A percentile compares a stretch with the other conserved stretches of the same genome.
Evolutionary conservation across 192 early-diverging fungal species (phyloP).

Genomic region (Podochytrium sp.): DNA sequence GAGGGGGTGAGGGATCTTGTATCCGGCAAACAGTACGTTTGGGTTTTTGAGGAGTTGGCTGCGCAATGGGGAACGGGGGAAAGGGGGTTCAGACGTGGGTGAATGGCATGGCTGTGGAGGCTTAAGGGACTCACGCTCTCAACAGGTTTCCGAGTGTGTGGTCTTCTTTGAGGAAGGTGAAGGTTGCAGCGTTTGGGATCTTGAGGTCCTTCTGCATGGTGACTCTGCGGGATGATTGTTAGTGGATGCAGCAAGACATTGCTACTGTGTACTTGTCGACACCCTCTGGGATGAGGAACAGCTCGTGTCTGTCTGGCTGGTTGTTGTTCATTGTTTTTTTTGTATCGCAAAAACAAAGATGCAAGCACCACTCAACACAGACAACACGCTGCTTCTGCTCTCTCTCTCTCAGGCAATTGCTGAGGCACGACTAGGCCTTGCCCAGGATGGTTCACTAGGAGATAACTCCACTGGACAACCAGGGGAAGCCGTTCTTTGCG

Average conservation of each 20-base stretch:
- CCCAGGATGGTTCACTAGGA: no score
- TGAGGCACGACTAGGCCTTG: no score
- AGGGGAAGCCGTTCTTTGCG: no score
- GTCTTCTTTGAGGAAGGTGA: constrained; percentile 92
- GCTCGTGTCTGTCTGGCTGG: constrained; percentile 37
- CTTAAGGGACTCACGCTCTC: constrained; percentile 67
- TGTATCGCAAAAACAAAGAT: not conserved
- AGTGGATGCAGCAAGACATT: not conserved
- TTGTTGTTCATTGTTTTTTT: constrained; percentile 26
- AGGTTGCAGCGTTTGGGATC: constrained; percentile 91
- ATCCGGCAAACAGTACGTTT: constrained; percentile 94
- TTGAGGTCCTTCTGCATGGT: constrained; percentile 84
- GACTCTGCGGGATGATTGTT: constrained; percentile 56
- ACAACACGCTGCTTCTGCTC: not conserved
- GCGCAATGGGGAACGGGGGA: not conserved
- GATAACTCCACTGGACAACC: no score
- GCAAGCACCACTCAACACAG: not conserved
- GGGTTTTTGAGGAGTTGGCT: constrained; percentile 89
- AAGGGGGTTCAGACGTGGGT: no score
- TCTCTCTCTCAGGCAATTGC: not conserved
- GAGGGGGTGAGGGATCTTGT: constrained; percentile 94
- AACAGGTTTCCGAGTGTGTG: constrained; percentile 96
- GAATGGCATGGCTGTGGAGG: not conserved
- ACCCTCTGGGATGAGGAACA: constrained; percentile 39
- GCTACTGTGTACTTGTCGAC: constrained; percentile 18